phyloP scores from a whole-genome alignment of 768 basidiomycete genomes.

The Rhodotorula kratochvilovae region DNA sequence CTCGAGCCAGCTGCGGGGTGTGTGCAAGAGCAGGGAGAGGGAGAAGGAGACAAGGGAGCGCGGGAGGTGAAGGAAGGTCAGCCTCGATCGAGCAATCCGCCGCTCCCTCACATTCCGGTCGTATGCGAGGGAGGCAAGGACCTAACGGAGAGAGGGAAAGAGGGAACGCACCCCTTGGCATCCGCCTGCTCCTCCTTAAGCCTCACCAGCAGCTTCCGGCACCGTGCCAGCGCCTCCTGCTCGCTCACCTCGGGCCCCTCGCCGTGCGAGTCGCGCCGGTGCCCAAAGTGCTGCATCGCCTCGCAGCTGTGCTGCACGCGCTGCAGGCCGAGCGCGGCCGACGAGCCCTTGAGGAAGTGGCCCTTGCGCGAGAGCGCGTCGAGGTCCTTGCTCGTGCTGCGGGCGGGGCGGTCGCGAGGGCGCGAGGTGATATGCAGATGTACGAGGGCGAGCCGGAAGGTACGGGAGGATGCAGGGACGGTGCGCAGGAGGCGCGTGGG shows the following conservation, averaged over 20 bases:
- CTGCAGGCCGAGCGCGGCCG: constrained; percentile 80
- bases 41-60: no score
- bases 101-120: no score
- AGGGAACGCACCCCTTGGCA: constrained; percentile 53
- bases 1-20: neutral
- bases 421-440: no score
- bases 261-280: constrained; percentile 57
- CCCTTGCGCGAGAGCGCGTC: constrained; percentile 66
- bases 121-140: no score
- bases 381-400: constrained; percentile 53
- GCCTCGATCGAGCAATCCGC: no score
- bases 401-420: constrained; percentile 9
- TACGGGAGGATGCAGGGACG: no score
- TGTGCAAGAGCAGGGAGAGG: neutral
- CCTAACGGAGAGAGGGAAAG: no score
- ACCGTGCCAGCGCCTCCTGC: constrained; percentile 51
- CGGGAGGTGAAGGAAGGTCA: no score
- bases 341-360: constrained; percentile 96
- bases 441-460: no score
- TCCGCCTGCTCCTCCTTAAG: constrained; percentile 65
- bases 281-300: constrained; percentile 82
- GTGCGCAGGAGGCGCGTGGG: neutral
- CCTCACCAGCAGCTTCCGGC: constrained; percentile 56
- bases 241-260: constrained; percentile 40
- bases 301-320: constrained; percentile 82